phyloP scores from a whole-genome alignment of 192 early-diverging fungal species.

The Coemansia sp. region DNA sequence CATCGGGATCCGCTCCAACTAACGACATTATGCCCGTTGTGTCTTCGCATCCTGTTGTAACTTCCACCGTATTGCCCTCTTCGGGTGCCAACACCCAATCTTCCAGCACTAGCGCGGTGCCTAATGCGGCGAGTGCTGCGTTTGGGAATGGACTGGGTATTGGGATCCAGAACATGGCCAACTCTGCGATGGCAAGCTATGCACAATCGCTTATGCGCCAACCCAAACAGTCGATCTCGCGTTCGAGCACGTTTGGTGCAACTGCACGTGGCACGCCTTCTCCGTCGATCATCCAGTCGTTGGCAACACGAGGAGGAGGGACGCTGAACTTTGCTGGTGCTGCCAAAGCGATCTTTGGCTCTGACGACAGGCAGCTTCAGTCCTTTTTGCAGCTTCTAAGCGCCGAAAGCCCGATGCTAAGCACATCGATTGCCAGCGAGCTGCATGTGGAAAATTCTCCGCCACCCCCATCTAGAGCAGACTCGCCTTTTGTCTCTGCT shows the following conservation, averaged over 20 bases:
- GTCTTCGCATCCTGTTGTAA: neutral
- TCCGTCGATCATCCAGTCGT: conserved; percentile 53
- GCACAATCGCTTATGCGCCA: conserved; percentile 2
- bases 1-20: neutral
- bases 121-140: conserved; percentile 11
- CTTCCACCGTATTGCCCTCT: neutral
- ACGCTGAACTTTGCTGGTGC: conserved; percentile 23
- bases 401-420: conserved; percentile 50
- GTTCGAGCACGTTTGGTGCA: conserved; percentile 50
- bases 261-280: conserved; percentile 51
- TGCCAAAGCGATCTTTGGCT: conserved; percentile 46
- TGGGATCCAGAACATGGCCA: conserved; percentile 44
- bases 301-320: conserved; percentile 28
- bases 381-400: conserved; percentile 51
- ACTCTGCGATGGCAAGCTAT: conserved; percentile 21
- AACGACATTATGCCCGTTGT: neutral
- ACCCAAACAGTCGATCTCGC: conserved; percentile 32
- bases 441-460: neutral
- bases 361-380: conserved; percentile 43
- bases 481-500: neutral
- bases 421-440: conserved; percentile 17
- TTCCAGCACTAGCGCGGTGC: conserved; percentile 1
- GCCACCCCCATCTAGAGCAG: conserved; percentile 1
- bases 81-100: conserved; percentile 11
- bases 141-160: conserved; percentile 30